These are phyloP conservation scores for Aspergillus hortae DNA, from an alignment of 2,329 filamentous ascomycete genomes.

Conservation along the genomic window DNA sequence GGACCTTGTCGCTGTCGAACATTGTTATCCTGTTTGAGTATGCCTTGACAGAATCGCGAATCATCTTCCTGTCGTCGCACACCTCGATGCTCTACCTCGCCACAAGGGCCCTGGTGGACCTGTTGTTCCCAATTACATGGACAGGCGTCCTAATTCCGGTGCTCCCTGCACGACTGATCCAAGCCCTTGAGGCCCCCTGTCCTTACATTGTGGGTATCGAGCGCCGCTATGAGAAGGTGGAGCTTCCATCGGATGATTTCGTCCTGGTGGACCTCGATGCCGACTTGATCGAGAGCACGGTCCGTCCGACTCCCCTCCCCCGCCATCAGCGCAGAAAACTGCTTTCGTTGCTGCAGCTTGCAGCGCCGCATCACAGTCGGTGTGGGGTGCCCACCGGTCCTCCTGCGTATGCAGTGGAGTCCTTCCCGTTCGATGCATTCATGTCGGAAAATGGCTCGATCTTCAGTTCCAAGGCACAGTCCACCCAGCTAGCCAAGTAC, in stretches of 20 bases:
- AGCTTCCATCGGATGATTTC: conserved; percentile 88
- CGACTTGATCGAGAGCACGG: conserved; percentile 82
- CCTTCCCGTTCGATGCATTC: conserved; percentile 86
- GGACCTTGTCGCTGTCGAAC: conserved; percentile 84
- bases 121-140: conserved; percentile 91
- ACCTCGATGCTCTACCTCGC: conserved; percentile 94
- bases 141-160: conserved; percentile 91
- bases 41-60: conserved; percentile 85
- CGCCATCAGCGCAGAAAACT: conserved; percentile 88
- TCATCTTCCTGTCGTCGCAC: conserved; percentile 93
- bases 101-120: conserved; percentile 76
- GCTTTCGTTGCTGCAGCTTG: conserved; percentile 78
- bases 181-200: conserved; percentile 89
- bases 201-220: conserved; percentile 97
- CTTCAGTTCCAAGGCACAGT: conserved; percentile 68
- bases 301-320: conserved; percentile 72
- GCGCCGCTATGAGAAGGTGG: conserved; percentile 64
- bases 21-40: conserved; percentile 92
- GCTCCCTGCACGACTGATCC: conserved; percentile 79
- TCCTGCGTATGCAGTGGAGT: conserved; percentile 87
- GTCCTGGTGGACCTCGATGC: conserved; percentile 91
- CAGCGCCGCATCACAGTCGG: conserved; percentile 82
- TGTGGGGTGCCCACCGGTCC: conserved; percentile 85
- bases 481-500: conserved; percentile 76
- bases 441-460: conserved; percentile 79